Evolutionary conservation across 257 asterid genomes (phyloP), one percentile per base, ranked within the genome.

Genomic region (Gentiana straminea): DNA sequence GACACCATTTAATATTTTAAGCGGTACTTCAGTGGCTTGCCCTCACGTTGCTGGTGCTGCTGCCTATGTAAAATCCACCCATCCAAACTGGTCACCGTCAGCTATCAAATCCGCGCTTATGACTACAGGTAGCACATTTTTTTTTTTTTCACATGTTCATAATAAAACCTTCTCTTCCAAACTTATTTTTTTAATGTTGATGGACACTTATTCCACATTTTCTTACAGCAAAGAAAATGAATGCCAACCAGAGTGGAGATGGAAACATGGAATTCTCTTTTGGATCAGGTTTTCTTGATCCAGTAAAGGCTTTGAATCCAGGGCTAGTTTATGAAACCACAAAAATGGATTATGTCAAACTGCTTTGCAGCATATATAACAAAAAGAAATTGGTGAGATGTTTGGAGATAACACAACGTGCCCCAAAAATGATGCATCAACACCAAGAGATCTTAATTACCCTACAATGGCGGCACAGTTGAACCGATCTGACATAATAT

Each of bases 1-100:
- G 0, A 69, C 58, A 6, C 34, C 3, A 2, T 68, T 43, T 57
- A 63, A 52, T 35, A 1, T 68, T 8, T 3, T 63, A 46, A 37
- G 57, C 3, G 73, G 73, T 12, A 68, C 73, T 24, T 68, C 69
- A 32, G 63, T 68, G 73, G 36, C 73, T 13, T 62, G 69, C 34
- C 73, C 73, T 41, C 73, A 68, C 58, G 65, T 56, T 33, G 12
- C 69, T 2, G 73, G 68, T 12, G 65, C 56, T 3, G 73, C 68
- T 8, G 73, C 62, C 49, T 68, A 57, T 57, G 69, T 68, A 10
- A 68, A 68, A 63, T 62, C 73, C 5, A 32, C 33, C 4, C 68
- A 62, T 52, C 73, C 73, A 2, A 34, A 32, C 2, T 68, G 73
- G 73, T 68, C 73, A 32, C 69, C 73, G 24, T 56, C 73, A 3